phyloP scores from a whole-genome alignment of 2,329 filamentous ascomycete genomes.

The Talaromyces funiculosus region DNA sequence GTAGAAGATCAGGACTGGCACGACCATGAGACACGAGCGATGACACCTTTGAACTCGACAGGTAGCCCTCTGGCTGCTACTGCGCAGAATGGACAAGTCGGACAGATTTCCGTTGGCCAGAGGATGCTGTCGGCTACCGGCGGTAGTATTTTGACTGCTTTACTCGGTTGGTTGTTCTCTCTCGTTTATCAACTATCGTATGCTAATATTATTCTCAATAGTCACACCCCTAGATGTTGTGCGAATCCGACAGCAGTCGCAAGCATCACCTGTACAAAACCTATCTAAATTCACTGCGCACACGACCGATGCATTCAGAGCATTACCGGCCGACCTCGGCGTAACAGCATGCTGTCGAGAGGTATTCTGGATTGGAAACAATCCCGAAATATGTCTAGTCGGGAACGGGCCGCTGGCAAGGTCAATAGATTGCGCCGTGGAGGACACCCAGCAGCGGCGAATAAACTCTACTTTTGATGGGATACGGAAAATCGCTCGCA shows the following conservation, averaged over 20 bases:
- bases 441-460: constrained; percentile 74
- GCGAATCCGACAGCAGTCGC: constrained; percentile 87
- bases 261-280: constrained; percentile 52
- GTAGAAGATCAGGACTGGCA: constrained; percentile 21
- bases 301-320: constrained; percentile 50
- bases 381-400: constrained; percentile 74
- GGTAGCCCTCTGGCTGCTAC: constrained; percentile 18
- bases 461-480: constrained; percentile 91
- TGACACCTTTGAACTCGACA: constrained; percentile 27
- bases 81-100: constrained; percentile 14
- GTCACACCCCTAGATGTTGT: constrained; percentile 96
- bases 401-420: constrained; percentile 32
- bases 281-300: constrained; percentile 51
- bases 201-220: constrained; percentile 31
- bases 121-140: constrained; percentile 93
- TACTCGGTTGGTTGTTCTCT: constrained; percentile 64
- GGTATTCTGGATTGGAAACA: constrained; percentile 92
- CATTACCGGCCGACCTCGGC: constrained; percentile 76
- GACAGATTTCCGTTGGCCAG: constrained; percentile 70
- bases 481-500: constrained; percentile 85
- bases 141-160: constrained; percentile 81
- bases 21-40: constrained; percentile 28
- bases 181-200: not conserved
- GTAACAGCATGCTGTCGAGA: constrained; percentile 94
- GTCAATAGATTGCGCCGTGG: constrained; percentile 71